Evolutionary conservation across 129 eudicot genomes (phyloP).

Genomic region (Apium graveolens): DNA sequence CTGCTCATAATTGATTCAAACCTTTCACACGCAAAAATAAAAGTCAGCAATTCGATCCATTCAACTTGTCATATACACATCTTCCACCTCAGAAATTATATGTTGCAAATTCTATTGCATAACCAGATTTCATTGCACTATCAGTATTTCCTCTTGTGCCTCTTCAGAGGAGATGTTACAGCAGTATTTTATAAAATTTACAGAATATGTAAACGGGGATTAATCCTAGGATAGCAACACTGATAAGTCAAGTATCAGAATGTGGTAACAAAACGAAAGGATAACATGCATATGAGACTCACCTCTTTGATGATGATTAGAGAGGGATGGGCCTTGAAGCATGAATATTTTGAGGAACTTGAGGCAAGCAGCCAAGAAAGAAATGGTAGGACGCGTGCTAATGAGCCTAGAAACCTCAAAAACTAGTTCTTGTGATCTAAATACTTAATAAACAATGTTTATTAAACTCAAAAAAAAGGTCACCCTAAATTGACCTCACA

Average conservation of each 20-base stretch:
- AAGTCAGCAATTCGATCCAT: too few relatives aligned
- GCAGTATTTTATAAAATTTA: not conserved
- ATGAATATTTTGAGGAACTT: not conserved
- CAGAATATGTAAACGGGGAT: not conserved
- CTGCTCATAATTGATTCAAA: too few relatives aligned
- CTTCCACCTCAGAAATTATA: not conserved
- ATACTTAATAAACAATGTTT: not conserved
- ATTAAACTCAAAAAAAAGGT: not conserved
- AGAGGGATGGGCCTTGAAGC: not conserved
- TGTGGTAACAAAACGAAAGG: not conserved
- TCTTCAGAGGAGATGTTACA: not conserved
- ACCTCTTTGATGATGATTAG: too few relatives aligned
- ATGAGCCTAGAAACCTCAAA: not conserved
- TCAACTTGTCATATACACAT: not conserved
- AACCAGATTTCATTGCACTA: not conserved
- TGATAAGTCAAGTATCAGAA: not conserved
- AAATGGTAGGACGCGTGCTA: not conserved
- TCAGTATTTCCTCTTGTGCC: not conserved
- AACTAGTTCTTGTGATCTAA: not conserved
- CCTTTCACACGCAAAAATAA: too few relatives aligned
- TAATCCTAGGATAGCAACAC: not conserved
- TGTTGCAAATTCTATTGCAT: not conserved
- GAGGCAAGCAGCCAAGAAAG: not conserved
- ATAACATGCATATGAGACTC: too few relatives aligned
- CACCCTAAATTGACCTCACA: not conserved